Evolutionary conservation across 169 alveolate species (phyloP).

Genomic region (Blepharisma undulans): DNA sequence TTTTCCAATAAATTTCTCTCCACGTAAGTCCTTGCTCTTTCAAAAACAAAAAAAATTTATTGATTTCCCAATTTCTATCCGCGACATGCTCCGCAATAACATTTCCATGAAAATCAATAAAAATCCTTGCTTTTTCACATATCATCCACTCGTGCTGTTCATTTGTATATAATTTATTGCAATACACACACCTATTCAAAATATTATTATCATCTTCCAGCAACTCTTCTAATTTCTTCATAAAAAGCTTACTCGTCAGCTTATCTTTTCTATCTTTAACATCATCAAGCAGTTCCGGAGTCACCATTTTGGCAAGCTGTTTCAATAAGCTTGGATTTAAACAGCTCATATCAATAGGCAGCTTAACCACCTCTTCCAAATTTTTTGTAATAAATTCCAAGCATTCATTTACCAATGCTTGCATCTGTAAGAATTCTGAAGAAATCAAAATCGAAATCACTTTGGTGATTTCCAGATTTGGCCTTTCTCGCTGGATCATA

Average conservation of each 20-base stretch:
- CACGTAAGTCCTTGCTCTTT: constrained; percentile 55
- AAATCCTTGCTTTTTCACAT: constrained; percentile 60
- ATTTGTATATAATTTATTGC: constrained; percentile 50
- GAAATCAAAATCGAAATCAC: constrained; percentile 64
- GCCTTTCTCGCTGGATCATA: constrained; percentile 42
- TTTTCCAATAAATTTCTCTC: constrained; percentile 65
- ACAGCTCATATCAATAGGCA: constrained; percentile 71
- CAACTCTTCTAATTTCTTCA: constrained; percentile 52
- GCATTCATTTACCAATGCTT: constrained; percentile 55
- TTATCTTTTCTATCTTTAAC: constrained; percentile 56
- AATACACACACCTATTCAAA: constrained; percentile 53
- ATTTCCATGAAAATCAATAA: constrained; percentile 64
- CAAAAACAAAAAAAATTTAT: constrained; percentile 47
- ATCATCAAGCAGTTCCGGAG: constrained; percentile 46
- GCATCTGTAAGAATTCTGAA: constrained; percentile 57
- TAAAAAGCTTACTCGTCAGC: constrained; percentile 51
- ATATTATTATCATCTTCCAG: constrained; percentile 47
- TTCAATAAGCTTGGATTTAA: constrained; percentile 39
- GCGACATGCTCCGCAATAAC: constrained; percentile 65
- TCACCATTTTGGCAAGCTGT: constrained; percentile 32
- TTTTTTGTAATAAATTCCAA: constrained; percentile 43
- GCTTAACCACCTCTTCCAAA: constrained; percentile 48
- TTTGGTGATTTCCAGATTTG: constrained; percentile 46
- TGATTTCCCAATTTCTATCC: constrained; percentile 57
- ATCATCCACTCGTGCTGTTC: constrained; percentile 52